Conservation (phyloP, 257 asterid genomes). For the Nicotiana attenuata region DNA sequence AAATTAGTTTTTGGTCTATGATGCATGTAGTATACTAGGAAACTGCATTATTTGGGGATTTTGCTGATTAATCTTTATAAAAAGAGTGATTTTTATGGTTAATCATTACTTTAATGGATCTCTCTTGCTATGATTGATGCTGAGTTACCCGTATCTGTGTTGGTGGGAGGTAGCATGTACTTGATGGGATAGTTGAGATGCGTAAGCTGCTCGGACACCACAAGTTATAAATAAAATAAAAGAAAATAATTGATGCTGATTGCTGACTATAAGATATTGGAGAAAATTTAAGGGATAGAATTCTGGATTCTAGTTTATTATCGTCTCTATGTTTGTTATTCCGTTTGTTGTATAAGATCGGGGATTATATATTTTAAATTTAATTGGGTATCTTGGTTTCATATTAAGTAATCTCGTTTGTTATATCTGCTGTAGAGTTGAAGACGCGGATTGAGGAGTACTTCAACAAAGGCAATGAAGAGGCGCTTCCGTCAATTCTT, state of each 20-base stretch:
- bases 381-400: background rate
- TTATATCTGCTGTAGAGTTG: constrained; percentile 41
- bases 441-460: constrained; percentile 56
- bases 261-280: background rate
- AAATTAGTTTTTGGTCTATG: background rate
- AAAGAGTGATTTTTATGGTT: background rate
- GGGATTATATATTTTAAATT: background rate
- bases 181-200: no score
- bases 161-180: no score
- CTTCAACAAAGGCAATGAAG: constrained; percentile 47
- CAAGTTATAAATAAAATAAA: no score
- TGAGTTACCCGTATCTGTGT: no score
- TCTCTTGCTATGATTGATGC: background rate
- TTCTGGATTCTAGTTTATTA: background rate
- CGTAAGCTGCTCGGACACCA: no score
- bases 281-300: background rate
- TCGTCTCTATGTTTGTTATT: background rate
- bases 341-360: background rate
- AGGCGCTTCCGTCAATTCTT: constrained; percentile 50
- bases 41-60: background rate
- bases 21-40: background rate
- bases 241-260: background rate
- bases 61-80: background rate
- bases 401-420: background rate
- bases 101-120: background rate